A percentile compares a stretch with the other conserved stretches of the same genome.
phyloP scores from a whole-genome alignment of 495 filamentous ascomycete genomes.

The Penicillium manginii region DNA sequence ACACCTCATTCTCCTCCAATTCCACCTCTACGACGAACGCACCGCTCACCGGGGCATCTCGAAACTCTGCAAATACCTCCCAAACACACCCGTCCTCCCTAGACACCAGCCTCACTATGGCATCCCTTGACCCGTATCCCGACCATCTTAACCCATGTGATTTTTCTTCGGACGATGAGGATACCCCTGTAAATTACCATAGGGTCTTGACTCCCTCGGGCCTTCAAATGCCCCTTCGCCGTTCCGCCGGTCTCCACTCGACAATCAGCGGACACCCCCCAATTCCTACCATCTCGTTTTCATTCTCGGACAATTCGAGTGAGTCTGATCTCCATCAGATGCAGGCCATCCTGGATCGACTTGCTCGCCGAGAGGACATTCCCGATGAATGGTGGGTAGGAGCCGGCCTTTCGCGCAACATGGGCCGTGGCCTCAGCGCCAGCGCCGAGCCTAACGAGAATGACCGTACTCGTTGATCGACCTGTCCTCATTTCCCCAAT shows the following conservation, averaged over 20 bases:
- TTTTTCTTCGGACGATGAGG: slow-evolving; percentile 41
- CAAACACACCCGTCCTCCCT: slow-evolving; percentile 31
- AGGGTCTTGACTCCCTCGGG: slow-evolving; percentile 12
- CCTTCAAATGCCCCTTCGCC: slow-evolving; percentile 27
- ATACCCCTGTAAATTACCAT: slow-evolving; percentile 19
- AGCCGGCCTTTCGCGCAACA: slow-evolving; percentile 66
- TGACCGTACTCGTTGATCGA: slow-evolving; percentile 18
- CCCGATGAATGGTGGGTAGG: slow-evolving; percentile 79
- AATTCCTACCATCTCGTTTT: slow-evolving; percentile 41
- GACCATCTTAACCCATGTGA: slow-evolving; percentile 49
- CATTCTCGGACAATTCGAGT: slow-evolving; percentile 34
- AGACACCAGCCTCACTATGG: slow-evolving; percentile 22
- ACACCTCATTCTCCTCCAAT: slow-evolving; percentile 77
- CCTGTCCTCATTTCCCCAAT: background rate
- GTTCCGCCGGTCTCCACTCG: slow-evolving; percentile 34
- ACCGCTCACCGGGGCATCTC: slow-evolving; percentile 32
- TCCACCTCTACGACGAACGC: slow-evolving; percentile 50
- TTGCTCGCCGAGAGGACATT: slow-evolving; percentile 69
- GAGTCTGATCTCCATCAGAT: slow-evolving; percentile 60
- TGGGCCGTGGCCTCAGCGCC: slow-evolving; percentile 36
- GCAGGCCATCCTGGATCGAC: slow-evolving; percentile 67
- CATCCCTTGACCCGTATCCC: slow-evolving; percentile 45
- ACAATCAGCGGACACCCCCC: slow-evolving; percentile 46
- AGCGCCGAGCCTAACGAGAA: slow-evolving; percentile 28
- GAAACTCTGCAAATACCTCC: slow-evolving; percentile 42